Evolutionary conservation across 176 grass and related monocot genomes (phyloP), one percentile per base, ranked within the genome.

Genomic region (Leersia perrieri): DNA sequence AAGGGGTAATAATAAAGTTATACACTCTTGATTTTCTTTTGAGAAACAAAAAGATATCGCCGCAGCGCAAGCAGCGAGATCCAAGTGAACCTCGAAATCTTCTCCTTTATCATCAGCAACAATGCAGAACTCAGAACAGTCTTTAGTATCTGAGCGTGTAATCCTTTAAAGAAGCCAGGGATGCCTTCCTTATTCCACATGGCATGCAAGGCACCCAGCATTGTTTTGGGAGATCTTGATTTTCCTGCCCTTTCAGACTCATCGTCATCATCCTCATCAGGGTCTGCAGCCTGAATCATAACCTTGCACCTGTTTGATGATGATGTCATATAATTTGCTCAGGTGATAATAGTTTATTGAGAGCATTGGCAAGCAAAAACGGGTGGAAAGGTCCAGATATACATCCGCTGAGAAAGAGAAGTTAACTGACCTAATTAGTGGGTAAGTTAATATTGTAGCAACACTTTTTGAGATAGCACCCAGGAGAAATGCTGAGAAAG

Each of bases 41-140:
- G 83, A 62, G 89, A 84, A 79, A 83, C 86, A 11, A 93, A 93
- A 8, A 95, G 63, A 70, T 86, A 92, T 42, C 83, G 82, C 26
- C 85, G 73, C 70, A 99, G 47, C 11, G 90, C 96, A 77, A 99
- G 90, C 73, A 99, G 65, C 5, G 89, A 87, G 33, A 99, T 80
- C 96, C 96, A 99, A 20, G 96, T 99, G 75, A 86, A 90, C 80
- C 79, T 95, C 0, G 96, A 89, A 61, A 99, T 95, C 75, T 99
- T 99, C 84, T 99, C 96, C 82, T 99, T 99, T 77, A 99, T 95
- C 96, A 99, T 99, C 83, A 99, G 76, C 60, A 99, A 84, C 60
- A 99, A 87, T 58, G 96, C 96, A 14, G 96, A 99, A 63, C 96
- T 99, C 77, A 99, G 53, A 63, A 99, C 96, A 47, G 96, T 95